phyloP scores from a whole-genome alignment of 1,139 yeast species.

The Yamadazyma diddensiae region DNA sequence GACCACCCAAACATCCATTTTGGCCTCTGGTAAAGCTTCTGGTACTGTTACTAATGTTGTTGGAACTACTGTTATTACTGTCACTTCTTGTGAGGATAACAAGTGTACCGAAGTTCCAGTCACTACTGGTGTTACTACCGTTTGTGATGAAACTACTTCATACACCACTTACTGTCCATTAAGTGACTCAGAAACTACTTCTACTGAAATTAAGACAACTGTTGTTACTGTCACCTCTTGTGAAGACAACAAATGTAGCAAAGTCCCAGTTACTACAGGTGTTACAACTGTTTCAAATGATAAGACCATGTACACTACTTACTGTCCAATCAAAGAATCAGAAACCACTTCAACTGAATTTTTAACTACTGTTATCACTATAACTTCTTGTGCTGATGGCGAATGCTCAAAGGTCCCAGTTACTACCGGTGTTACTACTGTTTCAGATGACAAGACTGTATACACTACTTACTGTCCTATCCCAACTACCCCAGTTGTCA shows the following conservation, averaged over 20 bases:
- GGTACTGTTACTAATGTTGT: slow-evolving; percentile 20
- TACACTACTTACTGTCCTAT: slow-evolving; percentile 44
- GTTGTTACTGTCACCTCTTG: slow-evolving; percentile 52
- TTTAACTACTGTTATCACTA: slow-evolving; percentile 3
- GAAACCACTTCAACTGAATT: slow-evolving; percentile 1
- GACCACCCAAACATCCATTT: slow-evolving; percentile 9
- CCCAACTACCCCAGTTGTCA: slow-evolving; percentile 8
- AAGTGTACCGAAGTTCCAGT: slow-evolving; percentile 28
- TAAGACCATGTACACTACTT: slow-evolving; percentile 44
- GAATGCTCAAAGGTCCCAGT: slow-evolving; percentile 6
- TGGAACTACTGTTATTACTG: slow-evolving; percentile 30
- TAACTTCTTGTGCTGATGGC: slow-evolving; percentile 8
- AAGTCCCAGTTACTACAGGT: slow-evolving; percentile 35
- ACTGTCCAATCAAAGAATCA: slow-evolving; percentile 43
- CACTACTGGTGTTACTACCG: slow-evolving; percentile 19
- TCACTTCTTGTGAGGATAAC: slow-evolving; percentile 46
- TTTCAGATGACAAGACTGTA: slow-evolving; percentile 29
- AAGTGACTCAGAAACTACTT: slow-evolving; percentile 8
- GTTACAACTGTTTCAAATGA: slow-evolving; percentile 29
- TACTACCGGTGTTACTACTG: slow-evolving; percentile 3
- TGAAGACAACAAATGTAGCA: slow-evolving; percentile 30
- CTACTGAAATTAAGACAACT: slow-evolving; percentile 16
- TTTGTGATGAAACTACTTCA: slow-evolving; percentile 24
- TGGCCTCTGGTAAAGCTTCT: slow-evolving; percentile 11
- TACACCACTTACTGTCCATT: slow-evolving; percentile 37